Evolutionary conservation across 257 asterid genomes (phyloP).

Genomic region (Scutellaria barbata): DNA sequence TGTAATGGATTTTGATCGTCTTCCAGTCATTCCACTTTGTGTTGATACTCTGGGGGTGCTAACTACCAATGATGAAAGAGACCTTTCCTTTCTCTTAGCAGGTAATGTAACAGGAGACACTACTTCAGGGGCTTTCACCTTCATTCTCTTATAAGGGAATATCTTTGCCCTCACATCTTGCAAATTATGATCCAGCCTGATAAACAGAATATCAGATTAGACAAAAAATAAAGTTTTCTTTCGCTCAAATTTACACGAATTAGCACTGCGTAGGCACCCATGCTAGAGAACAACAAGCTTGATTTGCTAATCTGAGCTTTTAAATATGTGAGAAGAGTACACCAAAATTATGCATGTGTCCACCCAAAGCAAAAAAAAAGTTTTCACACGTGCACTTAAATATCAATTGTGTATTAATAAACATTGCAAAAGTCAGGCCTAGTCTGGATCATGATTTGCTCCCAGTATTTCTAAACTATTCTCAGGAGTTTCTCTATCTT

Average conservation of each 20-base stretch:
- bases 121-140: slow-evolving; percentile 76
- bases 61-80: slow-evolving; percentile 92
- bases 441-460: slow-evolving; percentile 19
- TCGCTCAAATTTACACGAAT: not conserved
- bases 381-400: not conserved
- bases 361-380: not conserved
- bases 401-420: not conserved
- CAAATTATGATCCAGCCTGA: slow-evolving; percentile 91
- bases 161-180: slow-evolving; percentile 93
- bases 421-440: not conserved
- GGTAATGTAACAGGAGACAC: slow-evolving; percentile 70
- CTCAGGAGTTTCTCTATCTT: not conserved
- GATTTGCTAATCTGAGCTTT: slow-evolving; percentile 19
- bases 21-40: slow-evolving; percentile 84
- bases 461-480: slow-evolving; percentile 13
- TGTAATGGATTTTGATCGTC: slow-evolving; percentile 82
- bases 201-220: slow-evolving; percentile 29
- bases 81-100: slow-evolving; percentile 93
- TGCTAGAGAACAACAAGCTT: slow-evolving; percentile 1
- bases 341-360: slow-evolving; percentile 8
- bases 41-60: slow-evolving; percentile 96
- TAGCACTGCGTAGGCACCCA: not conserved
- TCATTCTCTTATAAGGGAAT: slow-evolving; percentile 84
- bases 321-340: not conserved
- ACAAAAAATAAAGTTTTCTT: not conserved